A percentile compares a stretch with the other conserved stretches of the same genome.
These are phyloP conservation scores for Urtica urens DNA, from an alignment of 306 rosid genomes.

Conservation along the genomic window DNA sequence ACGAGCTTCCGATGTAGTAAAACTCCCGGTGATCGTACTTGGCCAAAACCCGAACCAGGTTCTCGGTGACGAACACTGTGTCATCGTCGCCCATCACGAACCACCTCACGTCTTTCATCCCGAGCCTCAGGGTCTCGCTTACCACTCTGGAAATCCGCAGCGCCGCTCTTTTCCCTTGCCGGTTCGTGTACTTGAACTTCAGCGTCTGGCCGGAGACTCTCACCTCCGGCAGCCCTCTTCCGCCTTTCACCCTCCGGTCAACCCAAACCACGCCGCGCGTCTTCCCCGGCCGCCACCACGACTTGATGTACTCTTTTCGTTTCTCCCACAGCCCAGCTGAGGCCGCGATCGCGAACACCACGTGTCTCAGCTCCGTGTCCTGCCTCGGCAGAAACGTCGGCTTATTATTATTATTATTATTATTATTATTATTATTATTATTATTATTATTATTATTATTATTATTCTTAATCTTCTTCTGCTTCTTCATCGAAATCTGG, in stretches of 20 bases:
- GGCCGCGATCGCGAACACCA: slow-evolving; percentile 78
- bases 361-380: slow-evolving; percentile 46
- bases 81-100: slow-evolving; percentile 94
- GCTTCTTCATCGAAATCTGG: slow-evolving; percentile 14
- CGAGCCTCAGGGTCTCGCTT: slow-evolving; percentile 70
- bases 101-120: slow-evolving; percentile 84
- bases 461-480: too few relatives aligned
- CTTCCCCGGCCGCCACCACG: slow-evolving; percentile 76
- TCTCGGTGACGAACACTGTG: slow-evolving; percentile 67
- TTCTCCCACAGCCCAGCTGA: slow-evolving; percentile 58
- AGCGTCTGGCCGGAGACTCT: slow-evolving; percentile 52
- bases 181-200: slow-evolving; percentile 44
- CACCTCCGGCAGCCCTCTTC: slow-evolving; percentile 42
- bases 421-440: too few relatives aligned
- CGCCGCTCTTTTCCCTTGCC: slow-evolving; percentile 72
- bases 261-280: slow-evolving; percentile 85
- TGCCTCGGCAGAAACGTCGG: slow-evolving; percentile 9
- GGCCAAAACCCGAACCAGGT: slow-evolving; percentile 46
- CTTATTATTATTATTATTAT: too few relatives aligned
- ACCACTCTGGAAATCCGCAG: slow-evolving; percentile 75
- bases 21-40: slow-evolving; percentile 70
- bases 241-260: slow-evolving; percentile 31
- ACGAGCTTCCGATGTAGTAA: slow-evolving; percentile 72
- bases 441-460: too few relatives aligned
- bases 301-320: slow-evolving; percentile 71